phyloP scores from a whole-genome alignment of 225 moss, liverwort and hornwort species.

The Antitrichia curtipendula region DNA sequence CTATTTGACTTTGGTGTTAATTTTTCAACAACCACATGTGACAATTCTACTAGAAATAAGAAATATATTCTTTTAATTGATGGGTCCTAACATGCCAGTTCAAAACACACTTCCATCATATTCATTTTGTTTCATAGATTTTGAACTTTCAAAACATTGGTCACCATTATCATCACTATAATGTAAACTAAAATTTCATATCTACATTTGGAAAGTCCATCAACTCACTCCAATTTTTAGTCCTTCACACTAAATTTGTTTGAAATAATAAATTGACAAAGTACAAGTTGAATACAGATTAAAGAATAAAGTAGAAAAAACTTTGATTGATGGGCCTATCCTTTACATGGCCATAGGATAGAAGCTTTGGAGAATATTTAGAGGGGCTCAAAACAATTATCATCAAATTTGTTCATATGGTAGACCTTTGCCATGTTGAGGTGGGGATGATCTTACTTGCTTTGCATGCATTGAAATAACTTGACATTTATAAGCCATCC shows the following conservation, averaged over 20 bases:
- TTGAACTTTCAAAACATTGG: background rate
- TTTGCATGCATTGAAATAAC: background rate
- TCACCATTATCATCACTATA: background rate
- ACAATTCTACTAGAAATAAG: background rate
- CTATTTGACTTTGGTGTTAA: background rate
- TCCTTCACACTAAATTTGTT: background rate
- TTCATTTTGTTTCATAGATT: background rate
- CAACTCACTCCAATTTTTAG: background rate
- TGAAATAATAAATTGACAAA: fast-evolving
- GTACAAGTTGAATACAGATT: no score
- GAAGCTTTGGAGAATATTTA: background rate
- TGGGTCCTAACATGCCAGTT: background rate
- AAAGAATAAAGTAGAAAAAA: no score
- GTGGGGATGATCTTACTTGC: no score
- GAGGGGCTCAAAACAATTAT: fast-evolving
- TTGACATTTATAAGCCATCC: background rate
- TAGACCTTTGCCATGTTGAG: fast-evolving
- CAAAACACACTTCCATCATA: background rate
- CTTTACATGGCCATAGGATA: fast-evolving
- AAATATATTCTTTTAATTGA: background rate
- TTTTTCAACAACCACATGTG: background rate
- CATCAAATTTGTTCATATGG: background rate
- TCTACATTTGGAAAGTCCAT: background rate
- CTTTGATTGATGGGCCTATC: fast-evolving
- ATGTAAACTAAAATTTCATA: background rate